These are phyloP conservation scores for Colletotrichum sp. DNA, from an alignment of 2,329 filamentous ascomycete species.

Conservation along the genomic window DNA sequence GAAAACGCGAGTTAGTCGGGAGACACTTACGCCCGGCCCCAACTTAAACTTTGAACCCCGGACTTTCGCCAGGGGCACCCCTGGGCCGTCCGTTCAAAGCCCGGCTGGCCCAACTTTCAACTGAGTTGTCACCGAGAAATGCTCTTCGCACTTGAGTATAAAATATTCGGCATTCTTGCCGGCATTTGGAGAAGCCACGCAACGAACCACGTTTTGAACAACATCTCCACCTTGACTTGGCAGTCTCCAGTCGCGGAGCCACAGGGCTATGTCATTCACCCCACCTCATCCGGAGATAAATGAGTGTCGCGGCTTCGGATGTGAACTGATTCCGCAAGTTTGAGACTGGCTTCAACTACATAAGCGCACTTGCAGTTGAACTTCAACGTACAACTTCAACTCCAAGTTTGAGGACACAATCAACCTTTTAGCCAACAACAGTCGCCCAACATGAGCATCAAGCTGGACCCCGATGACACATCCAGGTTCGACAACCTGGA, in stretches of 20 bases:
- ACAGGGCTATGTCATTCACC: neutral
- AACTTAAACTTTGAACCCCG: neutral
- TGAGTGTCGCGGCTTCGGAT: neutral
- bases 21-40: neutral
- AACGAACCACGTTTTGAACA: neutral
- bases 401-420: neutral
- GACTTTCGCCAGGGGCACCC: neutral
- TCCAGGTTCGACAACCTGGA: neutral
- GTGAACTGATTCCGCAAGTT: neutral
- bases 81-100: neutral
- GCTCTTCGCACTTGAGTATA: neutral
- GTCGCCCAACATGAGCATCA: neutral
- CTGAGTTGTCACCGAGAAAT: neutral
- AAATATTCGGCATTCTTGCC: neutral
- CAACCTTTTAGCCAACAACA: neutral
- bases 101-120: neutral
- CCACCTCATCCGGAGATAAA: neutral
- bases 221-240: neutral
- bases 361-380: neutral
- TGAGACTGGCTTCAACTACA: neutral
- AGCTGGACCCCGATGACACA: neutral
- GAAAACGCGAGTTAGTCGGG: neutral
- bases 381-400: rapidly evolving
- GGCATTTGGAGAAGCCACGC: neutral
- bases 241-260: neutral